Base-by-base conservation (phyloP, 441 rosid species). In the Eugenia klotzschiana region DNA sequence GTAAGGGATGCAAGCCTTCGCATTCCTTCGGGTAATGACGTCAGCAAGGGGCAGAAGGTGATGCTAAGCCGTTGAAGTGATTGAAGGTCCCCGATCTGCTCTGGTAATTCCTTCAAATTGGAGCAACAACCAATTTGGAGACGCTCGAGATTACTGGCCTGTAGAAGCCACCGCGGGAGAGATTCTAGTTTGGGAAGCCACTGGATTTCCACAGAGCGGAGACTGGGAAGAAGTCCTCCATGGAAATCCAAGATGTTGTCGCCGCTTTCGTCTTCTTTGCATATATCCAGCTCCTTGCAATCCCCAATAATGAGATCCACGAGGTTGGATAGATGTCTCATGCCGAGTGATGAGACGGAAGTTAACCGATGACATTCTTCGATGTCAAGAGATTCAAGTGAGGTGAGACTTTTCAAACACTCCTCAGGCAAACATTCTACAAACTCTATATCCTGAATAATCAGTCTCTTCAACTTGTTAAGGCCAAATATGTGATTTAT, bases 401-500 rank as follows among this genome's bases (percentile, higher is more conserved):
- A 57, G 37, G 69, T 26, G 10, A 57, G 37, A 0, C 69, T 26
- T 26, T 57, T 1, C 10, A 14, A 26, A 57, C 2, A 0, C 37
- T 57, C 10, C 10, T 26, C 37, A 1, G 37, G 20, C 37, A 57
- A 0, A 57, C 9, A 57, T 26, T 26, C 69, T 14, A 15, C 10
- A 26, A 14, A 7, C 2, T 26, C 37, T 2, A 14, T 14, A 0
- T 1, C 0, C 4, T 0, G 0, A 9, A 26, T 6, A 0, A 0
- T 0, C 1, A 57, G 69, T 0, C 0, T 0, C 37, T 26, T 57
- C 37, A 57, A 57, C 37, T 57, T 57, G 1, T 26, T 57, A 1
- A 1, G 20, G 5, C 37, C 69, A 1, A 26, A 1, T 3, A 0
- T 0, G 2, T 5, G 7, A 51, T 15, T 51, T 51, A 51, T 51